Evolutionary conservation across 1,284 basidiomycete species (phyloP), one percentile per base, ranked within the genome.

Genomic region (Somion occarium): DNA sequence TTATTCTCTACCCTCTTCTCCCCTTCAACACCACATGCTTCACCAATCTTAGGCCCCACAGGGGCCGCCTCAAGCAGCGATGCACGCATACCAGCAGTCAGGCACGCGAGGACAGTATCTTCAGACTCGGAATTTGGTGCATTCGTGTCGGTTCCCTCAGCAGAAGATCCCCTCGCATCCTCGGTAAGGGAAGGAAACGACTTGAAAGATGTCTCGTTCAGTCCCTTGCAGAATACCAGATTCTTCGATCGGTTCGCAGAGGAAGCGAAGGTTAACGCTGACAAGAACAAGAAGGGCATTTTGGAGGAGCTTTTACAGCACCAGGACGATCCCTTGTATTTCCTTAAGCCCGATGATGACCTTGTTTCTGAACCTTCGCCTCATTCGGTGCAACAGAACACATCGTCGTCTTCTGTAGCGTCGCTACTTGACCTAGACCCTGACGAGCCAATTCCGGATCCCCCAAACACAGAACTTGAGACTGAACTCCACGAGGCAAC

Each of bases 291-390:
- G 53, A 69, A 71, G 44, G 72, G 68, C 19, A 67, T 86, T 2
- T 64, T 88, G 47, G 79, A 85, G 46, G 84, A 88, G 61, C 61
- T 89, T 26, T 60, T 87, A 38, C 60, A 73, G 53, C 76, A 85
- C 54, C 76, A 87, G 62, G 80, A 85, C 46, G 83, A 88, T 62
- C 85, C 85, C 1, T 62, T 87, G 56, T 83, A 79, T 59, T 86
- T 81, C 56, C 48, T 66, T 20, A 54, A 59, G 50, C 22, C 23
- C 38, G 52, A 48, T 46, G 27, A 15, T 15, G 9, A 41, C 15
- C n/a, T n/a, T n/a, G n/a, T n/a, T n/a, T 9, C 34, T n/a, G 18
- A 22, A 18, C 39, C 7, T 5, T 18, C 39, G 19, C 19, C 39
- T 41, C 39, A 5, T 38, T 5, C 30, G 22, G 11, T 23, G 22